phyloP scores from a whole-genome alignment of 1,284 basidiomycete species.

The Vanrija humicola region DNA sequence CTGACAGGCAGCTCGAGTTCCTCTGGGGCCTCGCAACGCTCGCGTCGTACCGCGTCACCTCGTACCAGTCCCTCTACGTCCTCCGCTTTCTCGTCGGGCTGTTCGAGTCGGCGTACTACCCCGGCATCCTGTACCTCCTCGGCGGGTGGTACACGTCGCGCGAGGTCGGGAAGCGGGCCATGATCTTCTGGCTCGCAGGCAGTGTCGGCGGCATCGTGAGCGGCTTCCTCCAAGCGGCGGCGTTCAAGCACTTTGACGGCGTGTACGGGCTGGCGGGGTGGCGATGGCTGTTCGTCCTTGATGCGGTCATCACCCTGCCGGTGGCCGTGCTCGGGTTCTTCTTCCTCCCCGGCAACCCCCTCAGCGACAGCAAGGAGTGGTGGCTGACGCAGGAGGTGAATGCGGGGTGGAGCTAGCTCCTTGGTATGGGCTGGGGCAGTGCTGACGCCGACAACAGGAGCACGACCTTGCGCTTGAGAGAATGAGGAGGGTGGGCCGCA shows the following conservation, averaged over 20 bases:
- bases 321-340: constrained; percentile 36
- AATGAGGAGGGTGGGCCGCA: constrained; percentile 20
- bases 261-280: constrained; percentile 35
- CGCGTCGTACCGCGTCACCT: constrained; percentile 27
- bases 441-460: constrained; percentile 8
- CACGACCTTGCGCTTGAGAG: constrained; percentile 25
- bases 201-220: constrained; percentile 36
- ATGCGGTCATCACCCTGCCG: constrained; percentile 39
- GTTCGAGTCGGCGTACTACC: constrained; percentile 36
- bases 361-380: constrained; percentile 25
- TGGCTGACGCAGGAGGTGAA: constrained; percentile 17
- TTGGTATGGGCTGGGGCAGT: not conserved
- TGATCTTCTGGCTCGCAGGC: constrained; percentile 39
- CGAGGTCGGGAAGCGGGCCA: constrained; percentile 39
- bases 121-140: constrained; percentile 35
- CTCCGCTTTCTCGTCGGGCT: constrained; percentile 36
- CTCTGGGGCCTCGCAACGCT: constrained; percentile 40
- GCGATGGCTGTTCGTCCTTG: constrained; percentile 26
- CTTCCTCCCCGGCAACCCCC: constrained; percentile 37
- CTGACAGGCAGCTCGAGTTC: constrained; percentile 24
- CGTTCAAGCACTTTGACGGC: constrained; percentile 35
- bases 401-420: no score
- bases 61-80: constrained; percentile 24
- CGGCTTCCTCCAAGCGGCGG: constrained; percentile 41
- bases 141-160: constrained; percentile 39